Evolutionary conservation across 768 basidiomycete genomes (phyloP), one percentile per base, ranked within the genome.

Genomic region (Filobasidium wieringae): DNA sequence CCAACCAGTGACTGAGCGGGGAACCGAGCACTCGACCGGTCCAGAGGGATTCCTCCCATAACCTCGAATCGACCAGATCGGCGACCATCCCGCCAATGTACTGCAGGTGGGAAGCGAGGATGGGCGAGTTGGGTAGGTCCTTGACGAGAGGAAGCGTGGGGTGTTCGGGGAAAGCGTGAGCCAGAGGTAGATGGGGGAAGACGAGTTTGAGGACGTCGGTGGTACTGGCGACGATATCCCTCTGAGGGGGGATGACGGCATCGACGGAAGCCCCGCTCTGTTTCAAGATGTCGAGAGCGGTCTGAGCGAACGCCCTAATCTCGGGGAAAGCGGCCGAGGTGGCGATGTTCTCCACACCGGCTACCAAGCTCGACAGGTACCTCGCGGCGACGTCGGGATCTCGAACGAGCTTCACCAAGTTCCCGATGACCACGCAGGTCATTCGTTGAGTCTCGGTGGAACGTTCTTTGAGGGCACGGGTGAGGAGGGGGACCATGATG

Each of bases 401-500:
- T 62, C 93, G 86, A 39, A 97, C 93, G 61, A 97, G 86, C 76
- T 96, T 97, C 75, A 95, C 92, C 55, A 97, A 79, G 75, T 97
- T 96, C 69, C 93, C 90, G 60, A 91, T 82, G 68, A 96, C 89
- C 50, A 96, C 84, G 58, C 95, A 91, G 0, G 88, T 85, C 58
- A 93, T 84, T 57, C 93, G 85, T 71, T 93, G 90, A 19, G 91
- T 88, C 66, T 95, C 91, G 84, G 91, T 95, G 58, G 89, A 90
- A 63, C 92, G 82, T 72, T 95, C 92, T 64, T 92, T 92, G 66
- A 96, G 78, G 9, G 88, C 92, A 68, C 93, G 88, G 40, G 82
- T 79, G 49, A 97, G 79, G 24, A 97, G 81, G 7, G 93, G 93
- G 7, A 92, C 89, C 56, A 97, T 82, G 63, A 97, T 90, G 15